Conservation (phyloP, 2,329 filamentous ascomycete species). For the Tolypocladium ophioglossoides region DNA sequence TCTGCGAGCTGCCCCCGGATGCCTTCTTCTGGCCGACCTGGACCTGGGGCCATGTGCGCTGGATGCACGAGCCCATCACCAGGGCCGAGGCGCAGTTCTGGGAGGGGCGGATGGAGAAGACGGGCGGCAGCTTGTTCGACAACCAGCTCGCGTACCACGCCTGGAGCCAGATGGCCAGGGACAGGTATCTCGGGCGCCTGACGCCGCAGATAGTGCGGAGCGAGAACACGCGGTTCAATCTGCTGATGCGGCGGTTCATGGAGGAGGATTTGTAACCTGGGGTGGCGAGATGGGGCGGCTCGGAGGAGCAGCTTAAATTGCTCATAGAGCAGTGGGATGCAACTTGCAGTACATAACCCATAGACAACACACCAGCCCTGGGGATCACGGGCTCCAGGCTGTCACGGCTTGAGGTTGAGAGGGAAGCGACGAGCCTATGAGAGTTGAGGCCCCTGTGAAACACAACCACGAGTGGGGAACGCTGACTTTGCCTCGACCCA, state of each 20-base stretch:
- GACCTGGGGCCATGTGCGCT: conserved; percentile 6
- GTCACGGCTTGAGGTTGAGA: too few species aligned
- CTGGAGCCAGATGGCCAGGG: conserved; percentile 6
- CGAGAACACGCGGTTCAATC: conserved; percentile 7
- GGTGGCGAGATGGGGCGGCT: background rate
- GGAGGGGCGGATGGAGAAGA: conserved; percentile 2
- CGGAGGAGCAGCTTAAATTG: too few species aligned
- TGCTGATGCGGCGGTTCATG: conserved; percentile 8
- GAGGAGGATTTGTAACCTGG: conserved; percentile 4
- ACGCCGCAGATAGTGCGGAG: conserved; percentile 2
- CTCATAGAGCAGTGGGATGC: too few species aligned
- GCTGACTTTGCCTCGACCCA: background rate
- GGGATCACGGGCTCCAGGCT: too few species aligned
- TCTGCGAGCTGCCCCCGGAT: conserved; percentile 6
- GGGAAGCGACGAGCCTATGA: too few species aligned
- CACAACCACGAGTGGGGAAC: background rate
- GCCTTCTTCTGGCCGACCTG: conserved; percentile 10
- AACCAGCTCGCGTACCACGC: conserved; percentile 9
- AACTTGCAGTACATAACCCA: too few species aligned
- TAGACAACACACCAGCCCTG: too few species aligned
- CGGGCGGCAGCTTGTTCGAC: conserved; percentile 6
- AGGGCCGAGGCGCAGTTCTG: conserved; percentile 2
- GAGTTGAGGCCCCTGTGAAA: too few species aligned
- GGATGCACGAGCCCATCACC: conserved; percentile 8
- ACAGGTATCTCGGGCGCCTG: conserved; percentile 1